Conservation (phyloP, 495 filamentous ascomycete genomes). For the Aspergillus campestris region DNA sequence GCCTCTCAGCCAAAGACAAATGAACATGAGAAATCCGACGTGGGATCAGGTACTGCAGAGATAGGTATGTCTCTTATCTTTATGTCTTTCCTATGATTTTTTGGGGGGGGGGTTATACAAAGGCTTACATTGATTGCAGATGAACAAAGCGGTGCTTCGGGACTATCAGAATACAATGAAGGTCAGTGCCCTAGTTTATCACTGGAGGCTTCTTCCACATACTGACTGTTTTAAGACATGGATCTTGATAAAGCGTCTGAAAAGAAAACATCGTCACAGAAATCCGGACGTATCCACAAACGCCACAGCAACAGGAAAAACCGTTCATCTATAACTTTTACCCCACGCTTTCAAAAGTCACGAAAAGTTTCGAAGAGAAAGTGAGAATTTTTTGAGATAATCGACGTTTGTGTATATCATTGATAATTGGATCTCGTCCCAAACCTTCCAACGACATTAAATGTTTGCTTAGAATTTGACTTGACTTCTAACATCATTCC, state of each 20-base stretch:
- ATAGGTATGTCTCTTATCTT: slow-evolving; percentile 19
- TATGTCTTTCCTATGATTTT: too few species aligned
- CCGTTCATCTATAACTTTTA: slow-evolving; percentile 38
- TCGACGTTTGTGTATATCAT: neutral
- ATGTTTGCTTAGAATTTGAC: too few species aligned
- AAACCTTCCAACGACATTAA: neutral
- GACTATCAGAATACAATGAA: slow-evolving; percentile 15
- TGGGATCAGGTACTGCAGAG: slow-evolving; percentile 10
- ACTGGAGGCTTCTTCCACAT: neutral
- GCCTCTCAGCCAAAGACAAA: slow-evolving; percentile 52
- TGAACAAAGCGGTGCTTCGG: neutral
- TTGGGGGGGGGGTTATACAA: too few species aligned
- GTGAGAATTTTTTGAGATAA: slow-evolving; percentile 8
- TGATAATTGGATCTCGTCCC: slow-evolving; percentile 23
- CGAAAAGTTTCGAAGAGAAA: slow-evolving; percentile 24
- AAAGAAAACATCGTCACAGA: slow-evolving; percentile 16
- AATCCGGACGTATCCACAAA: slow-evolving; percentile 31
- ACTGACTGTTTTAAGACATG: slow-evolving; percentile 25
- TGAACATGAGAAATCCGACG: slow-evolving; percentile 15
- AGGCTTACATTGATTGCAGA: neutral
- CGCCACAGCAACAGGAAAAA: slow-evolving; percentile 31
- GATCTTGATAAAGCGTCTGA: slow-evolving; percentile 22
- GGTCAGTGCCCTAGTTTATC: slow-evolving; percentile 10
- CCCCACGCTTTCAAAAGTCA: slow-evolving; percentile 19
- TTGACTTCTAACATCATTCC: too few species aligned